phyloP scores from a whole-genome alignment of 306 rosid species.

The Gastrolobium bilobum region DNA sequence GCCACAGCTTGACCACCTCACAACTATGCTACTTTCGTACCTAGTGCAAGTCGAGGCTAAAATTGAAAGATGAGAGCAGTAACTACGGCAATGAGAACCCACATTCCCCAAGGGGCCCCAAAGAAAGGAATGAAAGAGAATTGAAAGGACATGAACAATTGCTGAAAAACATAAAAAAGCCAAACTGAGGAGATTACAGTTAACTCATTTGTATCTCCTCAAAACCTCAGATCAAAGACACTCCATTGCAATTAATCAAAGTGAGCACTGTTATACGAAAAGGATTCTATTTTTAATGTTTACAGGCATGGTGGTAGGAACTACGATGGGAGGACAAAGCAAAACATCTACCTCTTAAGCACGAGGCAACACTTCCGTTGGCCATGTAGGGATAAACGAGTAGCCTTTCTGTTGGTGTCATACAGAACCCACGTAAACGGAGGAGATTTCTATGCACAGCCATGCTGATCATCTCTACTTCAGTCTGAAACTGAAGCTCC shows the following conservation, averaged over 20 bases:
- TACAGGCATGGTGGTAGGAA: neutral
- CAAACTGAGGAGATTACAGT: neutral
- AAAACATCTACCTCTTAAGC: slow-evolving; percentile 86
- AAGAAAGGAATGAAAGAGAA: neutral
- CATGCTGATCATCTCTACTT: slow-evolving; percentile 99
- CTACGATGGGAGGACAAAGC: neutral
- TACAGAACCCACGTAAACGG: slow-evolving; percentile 93
- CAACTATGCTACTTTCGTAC: neutral
- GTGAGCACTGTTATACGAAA: neutral
- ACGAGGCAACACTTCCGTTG: slow-evolving; percentile 98
- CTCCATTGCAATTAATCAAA: neutral
- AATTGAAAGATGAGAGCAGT: neutral
- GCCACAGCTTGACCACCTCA: neutral
- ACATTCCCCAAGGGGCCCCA: neutral
- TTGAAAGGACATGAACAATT: neutral
- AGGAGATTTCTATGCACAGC: slow-evolving; percentile 99
- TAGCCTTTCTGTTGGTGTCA: slow-evolving; percentile 97
- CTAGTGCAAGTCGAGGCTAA: neutral
- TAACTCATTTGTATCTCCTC: neutral
- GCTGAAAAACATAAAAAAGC: neutral
- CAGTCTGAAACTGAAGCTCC: slow-evolving; percentile 99
- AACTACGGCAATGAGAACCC: neutral
- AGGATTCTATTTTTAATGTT: neutral
- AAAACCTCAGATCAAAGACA: neutral
- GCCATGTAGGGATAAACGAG: slow-evolving; percentile 99